Conservation (phyloP, 805 yeast species). For the Blastobotrys mokoenaii region DNA sequence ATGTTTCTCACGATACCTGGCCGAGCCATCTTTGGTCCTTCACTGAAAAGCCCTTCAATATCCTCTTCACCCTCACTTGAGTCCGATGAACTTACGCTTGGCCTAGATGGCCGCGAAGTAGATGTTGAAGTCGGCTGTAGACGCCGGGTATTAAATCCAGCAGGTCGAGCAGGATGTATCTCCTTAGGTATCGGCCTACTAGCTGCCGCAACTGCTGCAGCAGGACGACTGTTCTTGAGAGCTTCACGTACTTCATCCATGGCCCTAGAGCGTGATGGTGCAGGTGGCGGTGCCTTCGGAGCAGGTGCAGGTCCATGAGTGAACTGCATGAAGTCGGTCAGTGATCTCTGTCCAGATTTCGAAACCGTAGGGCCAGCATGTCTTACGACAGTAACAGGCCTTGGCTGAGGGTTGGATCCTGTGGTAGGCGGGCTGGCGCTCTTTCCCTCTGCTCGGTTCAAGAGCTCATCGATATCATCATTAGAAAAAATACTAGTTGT, state of each 20-base stretch:
- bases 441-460: slow-evolving; percentile 1
- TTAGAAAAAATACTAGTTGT: slow-evolving; percentile 10
- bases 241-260: slow-evolving; percentile 4
- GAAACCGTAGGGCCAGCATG: background rate
- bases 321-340: slow-evolving; percentile 1
- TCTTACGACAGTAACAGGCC: background rate
- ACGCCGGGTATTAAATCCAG: slow-evolving; percentile 40
- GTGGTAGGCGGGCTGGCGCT: background rate
- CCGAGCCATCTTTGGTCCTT: slow-evolving; percentile 25
- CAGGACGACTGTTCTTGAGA: background rate
- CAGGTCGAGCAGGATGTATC: slow-evolving; percentile 40
- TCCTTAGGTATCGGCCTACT: slow-evolving; percentile 11
- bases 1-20: slow-evolving; percentile 17
- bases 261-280: background rate
- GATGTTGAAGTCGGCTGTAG: too few relatives aligned
- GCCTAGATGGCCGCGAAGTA: too few relatives aligned
- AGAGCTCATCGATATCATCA: slow-evolving; percentile 12
- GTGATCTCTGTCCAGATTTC: background rate
- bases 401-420: background rate
- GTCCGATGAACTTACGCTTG: slow-evolving; percentile 16
- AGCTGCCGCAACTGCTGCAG: slow-evolving; percentile 3
- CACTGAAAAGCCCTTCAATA: slow-evolving; percentile 31
- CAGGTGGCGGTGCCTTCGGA: background rate
- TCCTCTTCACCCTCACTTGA: slow-evolving; percentile 35
- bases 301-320: background rate